Conservation (phyloP, 345 rosid genomes). For the Litchi chinensis region DNA sequence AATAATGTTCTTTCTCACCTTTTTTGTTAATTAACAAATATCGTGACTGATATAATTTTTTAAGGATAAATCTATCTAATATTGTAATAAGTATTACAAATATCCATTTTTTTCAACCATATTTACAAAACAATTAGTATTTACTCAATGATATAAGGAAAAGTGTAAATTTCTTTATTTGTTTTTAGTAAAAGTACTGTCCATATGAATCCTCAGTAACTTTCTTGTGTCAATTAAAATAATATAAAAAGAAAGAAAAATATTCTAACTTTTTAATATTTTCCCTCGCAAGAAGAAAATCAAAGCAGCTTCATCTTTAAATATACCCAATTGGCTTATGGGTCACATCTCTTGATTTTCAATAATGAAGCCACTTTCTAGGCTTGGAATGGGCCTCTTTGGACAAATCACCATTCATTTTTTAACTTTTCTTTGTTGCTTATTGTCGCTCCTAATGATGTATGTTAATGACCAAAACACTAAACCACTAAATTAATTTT, state of each 20-base stretch:
- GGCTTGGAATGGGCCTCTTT: slow-evolving; percentile 4
- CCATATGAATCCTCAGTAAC: background rate
- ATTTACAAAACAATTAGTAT: background rate
- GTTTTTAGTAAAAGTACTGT: background rate
- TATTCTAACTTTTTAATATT: background rate
- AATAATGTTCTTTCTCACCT: no score
- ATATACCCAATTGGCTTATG: background rate
- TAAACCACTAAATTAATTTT: background rate
- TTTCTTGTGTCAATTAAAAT: background rate
- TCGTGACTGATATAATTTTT: no score
- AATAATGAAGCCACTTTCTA: background rate
- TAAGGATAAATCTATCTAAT: no score
- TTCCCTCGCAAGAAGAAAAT: background rate
- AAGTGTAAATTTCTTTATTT: no score
- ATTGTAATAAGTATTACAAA: no score
- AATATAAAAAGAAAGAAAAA: background rate
- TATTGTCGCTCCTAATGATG: slow-evolving; percentile 27
- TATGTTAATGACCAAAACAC: slow-evolving; percentile 2
- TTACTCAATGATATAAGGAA: background rate
- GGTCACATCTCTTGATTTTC: slow-evolving; percentile 14
- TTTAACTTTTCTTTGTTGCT: slow-evolving; percentile 2
- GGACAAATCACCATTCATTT: background rate
- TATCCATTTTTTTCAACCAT: background rate
- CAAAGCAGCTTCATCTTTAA: slow-evolving; percentile 1
- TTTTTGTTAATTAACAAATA: no score